Percentiles rank a stretch among this genome's conserved stretches.
Evolutionary conservation across 1,284 basidiomycete genomes (phyloP).

Genomic region (Moesziomyces parantarcticus): DNA sequence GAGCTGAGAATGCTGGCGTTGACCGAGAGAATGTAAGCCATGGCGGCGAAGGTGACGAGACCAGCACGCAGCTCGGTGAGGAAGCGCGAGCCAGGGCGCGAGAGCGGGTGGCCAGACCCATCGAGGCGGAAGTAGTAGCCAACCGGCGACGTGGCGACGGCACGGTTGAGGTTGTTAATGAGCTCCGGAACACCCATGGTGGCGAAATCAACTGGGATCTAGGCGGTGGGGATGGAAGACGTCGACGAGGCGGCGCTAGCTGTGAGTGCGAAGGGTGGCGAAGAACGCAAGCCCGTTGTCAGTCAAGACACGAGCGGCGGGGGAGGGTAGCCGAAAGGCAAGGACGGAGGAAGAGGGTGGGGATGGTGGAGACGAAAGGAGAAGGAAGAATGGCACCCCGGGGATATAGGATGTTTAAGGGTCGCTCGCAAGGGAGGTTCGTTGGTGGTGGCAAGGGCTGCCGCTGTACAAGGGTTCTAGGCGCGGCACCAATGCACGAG

Average conservation of each 20-base stretch:
- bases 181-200: conserved; percentile 29
- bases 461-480: background rate
- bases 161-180: conserved; percentile 64
- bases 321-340: background rate
- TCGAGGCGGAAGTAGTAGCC: conserved; percentile 87
- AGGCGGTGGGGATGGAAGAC: background rate
- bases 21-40: conserved; percentile 73
- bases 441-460: background rate
- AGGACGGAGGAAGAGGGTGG: background rate
- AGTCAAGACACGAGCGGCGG: conserved; percentile 33
- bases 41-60: conserved; percentile 65
- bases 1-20: conserved; percentile 76
- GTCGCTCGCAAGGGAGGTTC: background rate
- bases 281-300: conserved; percentile 13
- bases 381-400: background rate
- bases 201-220: background rate
- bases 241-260: background rate
- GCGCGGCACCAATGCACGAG: background rate
- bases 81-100: conserved; percentile 80
- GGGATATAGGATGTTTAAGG: conserved; percentile 3
- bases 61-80: conserved; percentile 64
- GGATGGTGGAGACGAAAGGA: conserved; percentile 3
- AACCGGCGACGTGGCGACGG: conserved; percentile 76
- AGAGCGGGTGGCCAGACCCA: conserved; percentile 80
- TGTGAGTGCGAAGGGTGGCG: background rate